phyloP scores from a whole-genome alignment of 2,329 filamentous ascomycete genomes.

The Akanthomyces dipterigenus region DNA sequence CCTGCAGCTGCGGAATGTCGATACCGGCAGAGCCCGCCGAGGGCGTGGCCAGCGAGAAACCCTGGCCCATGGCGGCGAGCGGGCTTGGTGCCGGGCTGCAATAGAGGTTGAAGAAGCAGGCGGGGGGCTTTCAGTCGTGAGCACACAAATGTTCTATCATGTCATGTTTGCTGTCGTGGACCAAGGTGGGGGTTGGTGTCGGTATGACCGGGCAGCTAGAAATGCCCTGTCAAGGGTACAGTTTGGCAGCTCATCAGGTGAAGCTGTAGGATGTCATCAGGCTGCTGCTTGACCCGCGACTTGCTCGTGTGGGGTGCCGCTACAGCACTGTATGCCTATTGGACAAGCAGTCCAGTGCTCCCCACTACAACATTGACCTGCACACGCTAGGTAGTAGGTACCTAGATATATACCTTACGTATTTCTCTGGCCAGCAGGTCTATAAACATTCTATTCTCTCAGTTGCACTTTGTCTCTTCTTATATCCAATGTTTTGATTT shows the following conservation, averaged over 20 bases:
- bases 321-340: background rate
- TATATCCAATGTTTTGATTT: conserved; percentile 1
- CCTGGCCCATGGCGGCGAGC: conserved; percentile 70
- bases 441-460: background rate
- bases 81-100: background rate
- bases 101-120: background rate
- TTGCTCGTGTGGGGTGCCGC: background rate
- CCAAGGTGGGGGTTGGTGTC: background rate
- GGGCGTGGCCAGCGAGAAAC: conserved; percentile 87
- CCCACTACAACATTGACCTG: too few species aligned
- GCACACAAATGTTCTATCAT: background rate
- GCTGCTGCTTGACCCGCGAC: conserved; percentile 1
- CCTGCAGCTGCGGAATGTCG: conserved; percentile 84
- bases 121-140: background rate
- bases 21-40: conserved; percentile 89
- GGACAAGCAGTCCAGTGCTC: background rate
- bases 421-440: background rate
- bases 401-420: background rate
- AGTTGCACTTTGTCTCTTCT: background rate
- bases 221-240: background rate
- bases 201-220: background rate
- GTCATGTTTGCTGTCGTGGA: background rate
- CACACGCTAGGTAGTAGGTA: background rate
- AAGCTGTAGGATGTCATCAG: conserved; percentile 2
- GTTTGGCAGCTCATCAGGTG: background rate